phyloP scores from a whole-genome alignment of 2,329 filamentous ascomycete species.

The Lasiodiplodia gonubiensis region DNA sequence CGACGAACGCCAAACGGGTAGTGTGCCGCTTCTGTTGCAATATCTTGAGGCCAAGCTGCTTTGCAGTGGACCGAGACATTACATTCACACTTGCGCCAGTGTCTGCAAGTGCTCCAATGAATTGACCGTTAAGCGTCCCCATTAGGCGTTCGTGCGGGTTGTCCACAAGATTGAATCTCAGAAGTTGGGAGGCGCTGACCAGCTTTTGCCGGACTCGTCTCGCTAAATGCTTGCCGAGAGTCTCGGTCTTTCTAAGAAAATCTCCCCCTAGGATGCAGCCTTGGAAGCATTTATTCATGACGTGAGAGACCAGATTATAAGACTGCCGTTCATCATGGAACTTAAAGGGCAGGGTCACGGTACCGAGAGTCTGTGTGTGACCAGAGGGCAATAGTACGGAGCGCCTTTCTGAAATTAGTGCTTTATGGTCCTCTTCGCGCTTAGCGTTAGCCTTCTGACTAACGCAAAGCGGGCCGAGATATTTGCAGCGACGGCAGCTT shows the following conservation, averaged over 20 bases:
- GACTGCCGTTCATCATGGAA: neutral
- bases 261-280: neutral
- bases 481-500: constrained; percentile 37
- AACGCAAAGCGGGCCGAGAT: constrained; percentile 35
- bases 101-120: neutral
- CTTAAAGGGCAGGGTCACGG: neutral
- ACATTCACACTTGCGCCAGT: neutral
- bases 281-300: neutral
- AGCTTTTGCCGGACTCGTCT: neutral
- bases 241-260: neutral
- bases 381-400: neutral
- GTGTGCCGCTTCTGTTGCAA: neutral
- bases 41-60: neutral
- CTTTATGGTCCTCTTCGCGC: constrained; percentile 35
- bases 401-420: neutral
- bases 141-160: neutral
- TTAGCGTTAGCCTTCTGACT: constrained; percentile 33
- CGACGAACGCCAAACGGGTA: neutral
- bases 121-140: neutral
- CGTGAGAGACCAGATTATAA: neutral
- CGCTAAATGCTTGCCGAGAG: neutral
- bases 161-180: neutral
- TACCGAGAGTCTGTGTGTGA: neutral
- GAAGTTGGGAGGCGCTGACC: neutral
- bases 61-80: neutral